Percentiles rank a stretch among this genome's conserved stretches.
Conservation (phyloP, 1,284 basidiomycete genomes). For the Papiliotrema flavescens region DNA sequence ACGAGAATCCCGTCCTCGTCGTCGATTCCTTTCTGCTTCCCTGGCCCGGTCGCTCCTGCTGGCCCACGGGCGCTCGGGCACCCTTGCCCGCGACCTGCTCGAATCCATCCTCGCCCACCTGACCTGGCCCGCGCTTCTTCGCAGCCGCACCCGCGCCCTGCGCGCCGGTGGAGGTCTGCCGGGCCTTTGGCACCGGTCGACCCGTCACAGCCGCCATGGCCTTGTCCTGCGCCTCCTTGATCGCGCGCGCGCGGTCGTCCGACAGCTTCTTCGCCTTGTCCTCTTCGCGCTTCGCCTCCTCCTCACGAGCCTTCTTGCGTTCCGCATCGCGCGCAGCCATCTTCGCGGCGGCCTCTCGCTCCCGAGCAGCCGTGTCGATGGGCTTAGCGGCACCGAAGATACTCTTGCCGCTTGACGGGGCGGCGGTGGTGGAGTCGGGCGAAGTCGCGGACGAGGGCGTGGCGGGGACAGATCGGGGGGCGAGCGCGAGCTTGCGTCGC, state of each 20-base stretch:
- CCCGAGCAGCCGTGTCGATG: constrained; percentile 73
- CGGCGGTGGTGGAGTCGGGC: constrained; percentile 55
- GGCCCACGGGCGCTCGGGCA: constrained; percentile 5
- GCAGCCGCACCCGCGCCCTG: not conserved
- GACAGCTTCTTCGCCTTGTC: constrained; percentile 40
- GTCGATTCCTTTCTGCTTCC: constrained; percentile 31
- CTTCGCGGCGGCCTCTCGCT: constrained; percentile 55
- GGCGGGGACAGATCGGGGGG: constrained; percentile 60
- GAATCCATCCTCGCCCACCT: constrained; percentile 36
- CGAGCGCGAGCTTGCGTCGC: constrained; percentile 74
- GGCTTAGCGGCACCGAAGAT: constrained; percentile 85
- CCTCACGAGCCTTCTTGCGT: constrained; percentile 31
- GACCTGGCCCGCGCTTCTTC: not conserved
- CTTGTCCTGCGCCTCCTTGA: constrained; percentile 34
- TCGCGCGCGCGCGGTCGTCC: constrained; percentile 24
- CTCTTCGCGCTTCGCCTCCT: constrained; percentile 20
- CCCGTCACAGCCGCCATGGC: constrained; percentile 14
- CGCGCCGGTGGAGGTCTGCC: constrained; percentile 1
- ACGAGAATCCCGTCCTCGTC: constrained; percentile 38
- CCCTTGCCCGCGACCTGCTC: constrained; percentile 21
- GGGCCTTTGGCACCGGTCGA: not conserved
- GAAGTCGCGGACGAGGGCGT: constrained; percentile 50
- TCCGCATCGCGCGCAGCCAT: constrained; percentile 32
- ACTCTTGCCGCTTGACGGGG: constrained; percentile 1
- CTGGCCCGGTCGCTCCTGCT: constrained; percentile 3